phyloP scores from a whole-genome alignment of 495 filamentous ascomycete genomes.

The Trichoderma reesei region DNA sequence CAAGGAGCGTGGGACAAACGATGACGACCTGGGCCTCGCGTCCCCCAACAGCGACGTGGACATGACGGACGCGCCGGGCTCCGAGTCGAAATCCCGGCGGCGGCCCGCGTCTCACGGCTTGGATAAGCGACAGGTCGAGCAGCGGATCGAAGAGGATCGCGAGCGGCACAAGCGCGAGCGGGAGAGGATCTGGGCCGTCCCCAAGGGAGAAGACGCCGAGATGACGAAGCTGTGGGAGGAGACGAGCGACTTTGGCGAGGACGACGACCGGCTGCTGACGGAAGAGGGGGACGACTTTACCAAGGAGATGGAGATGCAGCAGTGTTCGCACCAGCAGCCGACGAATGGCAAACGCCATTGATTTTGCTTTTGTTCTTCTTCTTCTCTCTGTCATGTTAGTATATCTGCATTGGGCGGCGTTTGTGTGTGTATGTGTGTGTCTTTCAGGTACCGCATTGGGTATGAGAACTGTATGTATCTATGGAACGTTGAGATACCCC shows the following conservation, averaged over 20 bases:
- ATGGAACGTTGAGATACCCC: neutral
- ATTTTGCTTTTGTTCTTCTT: conserved; percentile 12
- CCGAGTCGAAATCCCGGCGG: conserved; percentile 25
- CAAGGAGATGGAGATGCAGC: conserved; percentile 12
- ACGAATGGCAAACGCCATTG: conserved; percentile 2
- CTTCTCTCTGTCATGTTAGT: conserved; percentile 25
- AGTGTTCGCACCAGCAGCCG: neutral
- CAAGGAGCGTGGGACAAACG: conserved; percentile 54
- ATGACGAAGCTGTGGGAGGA: conserved; percentile 61
- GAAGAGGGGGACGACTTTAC: conserved; percentile 8
- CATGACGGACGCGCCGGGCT: conserved; percentile 17
- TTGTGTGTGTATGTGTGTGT: no score
- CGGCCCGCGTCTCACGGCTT: conserved; percentile 36
- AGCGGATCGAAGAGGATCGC: conserved; percentile 92
- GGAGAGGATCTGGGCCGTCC: conserved; percentile 84
- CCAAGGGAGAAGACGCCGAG: conserved; percentile 55
- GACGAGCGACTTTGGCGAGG: conserved; percentile 69
- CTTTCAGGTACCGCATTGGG: neutral
- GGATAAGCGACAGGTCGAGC: conserved; percentile 83
- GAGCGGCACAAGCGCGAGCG: conserved; percentile 86
- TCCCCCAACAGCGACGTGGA: conserved; percentile 30
- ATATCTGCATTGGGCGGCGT: conserved; percentile 14
- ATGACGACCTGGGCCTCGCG: conserved; percentile 26
- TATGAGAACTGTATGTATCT: neutral
- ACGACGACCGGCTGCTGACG: conserved; percentile 54